Percentiles rank a stretch among this genome's conserved stretches.
Evolutionary conservation across 1,139 yeast genomes (phyloP).

Genomic region (Yamadazyma triangularis): DNA sequence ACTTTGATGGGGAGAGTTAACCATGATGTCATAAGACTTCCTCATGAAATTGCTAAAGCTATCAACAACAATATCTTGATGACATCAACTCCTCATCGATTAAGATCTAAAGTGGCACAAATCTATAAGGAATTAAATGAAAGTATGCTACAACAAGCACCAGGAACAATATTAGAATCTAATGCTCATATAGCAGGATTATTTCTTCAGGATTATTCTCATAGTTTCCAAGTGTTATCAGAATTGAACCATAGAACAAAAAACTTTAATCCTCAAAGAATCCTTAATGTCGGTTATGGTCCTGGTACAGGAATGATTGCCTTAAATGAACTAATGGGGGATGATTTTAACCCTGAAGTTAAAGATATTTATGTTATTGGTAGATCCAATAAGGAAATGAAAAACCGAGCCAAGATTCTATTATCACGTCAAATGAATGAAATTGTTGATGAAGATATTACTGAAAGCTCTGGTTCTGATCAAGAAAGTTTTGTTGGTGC

Average conservation of each 20-base stretch:
- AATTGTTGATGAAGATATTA: slow-evolving; percentile 17
- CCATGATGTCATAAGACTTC: slow-evolving; percentile 43
- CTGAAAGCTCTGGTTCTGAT: slow-evolving; percentile 7
- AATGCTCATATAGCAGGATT: slow-evolving; percentile 81
- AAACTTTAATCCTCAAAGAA: slow-evolving; percentile 57
- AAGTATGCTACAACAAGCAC: slow-evolving; percentile 50
- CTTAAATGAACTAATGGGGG: slow-evolving; percentile 74
- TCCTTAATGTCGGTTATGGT: slow-evolving; percentile 83
- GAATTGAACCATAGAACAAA: slow-evolving; percentile 56
- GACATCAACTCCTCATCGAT: slow-evolving; percentile 48
- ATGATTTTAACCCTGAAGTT: slow-evolving; percentile 51
- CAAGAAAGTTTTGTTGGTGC: slow-evolving; percentile 45
- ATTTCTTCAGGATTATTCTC: slow-evolving; percentile 82
- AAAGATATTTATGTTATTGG: slow-evolving; percentile 78
- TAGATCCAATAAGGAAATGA: slow-evolving; percentile 59
- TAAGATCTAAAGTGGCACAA: slow-evolving; percentile 53
- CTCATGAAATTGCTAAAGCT: slow-evolving; percentile 47
- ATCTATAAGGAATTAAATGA: slow-evolving; percentile 47
- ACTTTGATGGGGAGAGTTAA: slow-evolving; percentile 48
- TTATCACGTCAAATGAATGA: slow-evolving; percentile 68
- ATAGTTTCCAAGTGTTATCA: slow-evolving; percentile 58
- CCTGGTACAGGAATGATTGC: slow-evolving; percentile 94
- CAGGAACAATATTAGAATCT: slow-evolving; percentile 55
- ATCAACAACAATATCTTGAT: slow-evolving; percentile 59
- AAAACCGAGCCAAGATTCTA: slow-evolving; percentile 70